Evolutionary conservation across 768 basidiomycete genomes (phyloP).

Genomic region (Coprinellus micaceus): DNA sequence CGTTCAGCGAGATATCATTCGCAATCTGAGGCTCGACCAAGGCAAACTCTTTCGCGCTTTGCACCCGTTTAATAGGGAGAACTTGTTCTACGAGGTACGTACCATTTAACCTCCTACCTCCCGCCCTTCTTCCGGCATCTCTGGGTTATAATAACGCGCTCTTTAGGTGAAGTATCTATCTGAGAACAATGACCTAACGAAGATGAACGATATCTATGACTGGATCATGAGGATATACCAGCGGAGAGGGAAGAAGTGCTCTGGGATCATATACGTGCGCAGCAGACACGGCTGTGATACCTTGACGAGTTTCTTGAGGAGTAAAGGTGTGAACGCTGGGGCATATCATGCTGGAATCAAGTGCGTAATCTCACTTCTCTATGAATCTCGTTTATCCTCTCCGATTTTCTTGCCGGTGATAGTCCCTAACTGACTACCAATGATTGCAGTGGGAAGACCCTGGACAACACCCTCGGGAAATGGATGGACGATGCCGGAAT

Average conservation of each 20-base stretch:
- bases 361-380: slow-evolving; percentile 32
- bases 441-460: slow-evolving; percentile 37
- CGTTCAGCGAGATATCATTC: slow-evolving; percentile 71
- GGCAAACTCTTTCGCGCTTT: slow-evolving; percentile 57
- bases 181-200: slow-evolving; percentile 43
- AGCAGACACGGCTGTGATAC: slow-evolving; percentile 62
- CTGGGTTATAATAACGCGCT: no score
- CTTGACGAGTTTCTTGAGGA: slow-evolving; percentile 58
- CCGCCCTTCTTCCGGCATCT: slow-evolving; percentile 43
- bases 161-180: slow-evolving; percentile 41
- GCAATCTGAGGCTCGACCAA: slow-evolving; percentile 56
- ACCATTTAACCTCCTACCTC: neutral
- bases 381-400: no score
- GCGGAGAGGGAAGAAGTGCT: slow-evolving; percentile 55
- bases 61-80: slow-evolving; percentile 78
- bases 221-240: slow-evolving; percentile 64
- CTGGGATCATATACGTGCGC: slow-evolving; percentile 81
- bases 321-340: slow-evolving; percentile 60
- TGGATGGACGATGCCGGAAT: slow-evolving; percentile 56
- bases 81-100: slow-evolving; percentile 76
- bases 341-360: slow-evolving; percentile 74
- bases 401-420: no score
- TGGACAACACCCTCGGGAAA: slow-evolving; percentile 59
- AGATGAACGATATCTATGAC: slow-evolving; percentile 63
- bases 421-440: no score